Evolutionary conservation across 2,329 filamentous ascomycete genomes (phyloP), one percentile per base, ranked within the genome.

Genomic region (Fusarium marasasianum): DNA sequence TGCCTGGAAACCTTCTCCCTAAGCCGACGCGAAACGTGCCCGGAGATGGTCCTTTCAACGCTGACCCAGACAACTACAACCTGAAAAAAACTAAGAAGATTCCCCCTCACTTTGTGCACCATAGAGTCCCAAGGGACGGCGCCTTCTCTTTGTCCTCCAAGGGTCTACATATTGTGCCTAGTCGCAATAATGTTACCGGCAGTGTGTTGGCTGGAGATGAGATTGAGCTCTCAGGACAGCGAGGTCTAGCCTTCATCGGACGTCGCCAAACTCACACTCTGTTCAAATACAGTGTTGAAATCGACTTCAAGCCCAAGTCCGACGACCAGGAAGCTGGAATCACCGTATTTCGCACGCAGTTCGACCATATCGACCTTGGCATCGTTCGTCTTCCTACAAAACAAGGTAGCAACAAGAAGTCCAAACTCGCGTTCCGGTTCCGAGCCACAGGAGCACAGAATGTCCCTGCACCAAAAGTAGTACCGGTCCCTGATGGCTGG

Each of bases 1-100:
- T 84, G 80, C 80, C 76, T 10, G 83, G 82, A 12, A 66, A 54
- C 3, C 54, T 63, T 5, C 57, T 74, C 3, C 72, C 72, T 3
- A 59, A 58, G 31, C 40, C 58, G 7, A 69, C 51, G 0, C 43
- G 58, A 29, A 62, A 63, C 1, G 56, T 74, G 10, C 53, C 59
- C 1, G 72, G 72, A 15, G 20, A 35, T 1, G 71, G 72, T 1
- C 64, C 68, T 1, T 74, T 72, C 50, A 71, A 59, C 2, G 38
- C n/a, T 10, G 72, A 74, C 6, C 60, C 65, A 1, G 72, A 74
- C 5, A 31, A 62, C 20, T 69, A 66, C 6, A 38, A 64, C 14
- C 20, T 74, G 2, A 54, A 33, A 17, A 59, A 57, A 7, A 48
- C 29, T 1, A 38, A 40, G 20, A 20, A 22, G 2, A 66, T 72